These are phyloP conservation scores for Cajanus cajan DNA, from an alignment of 306 rosid species.

Conservation along the genomic window DNA sequence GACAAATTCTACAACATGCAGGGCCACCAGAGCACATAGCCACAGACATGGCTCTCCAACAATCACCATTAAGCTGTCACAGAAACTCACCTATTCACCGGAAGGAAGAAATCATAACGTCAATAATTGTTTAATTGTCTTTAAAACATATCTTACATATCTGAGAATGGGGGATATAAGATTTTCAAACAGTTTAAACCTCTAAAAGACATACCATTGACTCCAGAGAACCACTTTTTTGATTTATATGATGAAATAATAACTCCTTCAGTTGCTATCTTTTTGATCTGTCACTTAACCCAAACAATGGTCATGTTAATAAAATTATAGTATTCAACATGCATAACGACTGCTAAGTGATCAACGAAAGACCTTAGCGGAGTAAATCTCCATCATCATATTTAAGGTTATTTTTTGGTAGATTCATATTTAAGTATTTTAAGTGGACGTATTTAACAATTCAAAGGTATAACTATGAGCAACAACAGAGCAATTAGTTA, in stretches of 20 bases:
- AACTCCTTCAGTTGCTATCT: conserved; percentile 46
- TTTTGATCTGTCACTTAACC: conserved; percentile 63
- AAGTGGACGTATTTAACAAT: not conserved
- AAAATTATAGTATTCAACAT: conserved; percentile 24
- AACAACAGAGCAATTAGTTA: not conserved
- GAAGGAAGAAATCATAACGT: conserved; percentile 31
- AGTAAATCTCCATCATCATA: not conserved
- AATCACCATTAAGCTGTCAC: conserved; percentile 35
- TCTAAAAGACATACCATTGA: conserved; percentile 39
- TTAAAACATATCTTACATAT: conserved; percentile 24
- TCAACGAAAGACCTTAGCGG: not conserved
- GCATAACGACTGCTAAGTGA: conserved; percentile 3
- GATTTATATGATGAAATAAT: conserved; percentile 35
- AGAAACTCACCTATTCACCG: conserved; percentile 44
- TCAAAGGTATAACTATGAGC: not conserved
- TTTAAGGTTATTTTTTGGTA: not conserved
- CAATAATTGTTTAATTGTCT: conserved; percentile 1
- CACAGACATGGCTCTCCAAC: conserved; percentile 40
- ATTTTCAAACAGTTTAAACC: conserved; percentile 12
- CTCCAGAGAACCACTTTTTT: conserved; percentile 28
- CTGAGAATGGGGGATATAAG: conserved; percentile 17
- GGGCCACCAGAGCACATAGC: conserved; percentile 30
- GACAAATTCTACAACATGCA: conserved; percentile 33
- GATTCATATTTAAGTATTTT: not conserved
- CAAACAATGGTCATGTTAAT: conserved; percentile 46